Evolutionary conservation across 495 filamentous ascomycete species (phyloP), one percentile per base, ranked within the genome.

Genomic region (Hypoxylon fragiforme): DNA sequence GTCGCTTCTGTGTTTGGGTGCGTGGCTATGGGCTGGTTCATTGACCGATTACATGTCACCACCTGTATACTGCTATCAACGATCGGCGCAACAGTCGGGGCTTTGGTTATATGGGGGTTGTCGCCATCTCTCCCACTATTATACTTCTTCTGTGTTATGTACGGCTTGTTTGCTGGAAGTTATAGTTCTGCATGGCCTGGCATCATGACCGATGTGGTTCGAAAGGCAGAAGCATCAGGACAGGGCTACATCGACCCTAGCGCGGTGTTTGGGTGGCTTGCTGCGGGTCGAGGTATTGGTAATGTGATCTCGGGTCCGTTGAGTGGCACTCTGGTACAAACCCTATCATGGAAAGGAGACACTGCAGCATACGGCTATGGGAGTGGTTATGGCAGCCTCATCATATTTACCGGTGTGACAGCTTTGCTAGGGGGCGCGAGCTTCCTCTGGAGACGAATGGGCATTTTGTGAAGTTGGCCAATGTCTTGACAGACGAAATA

Each of bases 101-200:
- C 87, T 0, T 76, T 89, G 44, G 65, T 87, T 1, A 73, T 87
- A 50, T 89, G 86, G 86, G 85, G 85, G 1, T 56, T 88, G 13
- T 71, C 82, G 0, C 70, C 69, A 1, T 74, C 73, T 0, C 61
- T 85, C 7, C 73, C 76, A 1, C 66, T 81, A 24, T 74, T 89
- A 4, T 79, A 76, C 44, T 56, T 85, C 14, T 90, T 90, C 65
- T 80, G 78, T 16, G 55, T 87, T 8, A 62, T 79, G 1, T 88
- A 86, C 66, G 86, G 86, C 1, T 74, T 87, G 50, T 87, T 85
- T 44, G 85, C 84, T 0, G 85, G 86, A 24, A 79, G 81, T 0
- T 86, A 80, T 55, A 77, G 74, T 0, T 74, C 74, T 3, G 81
- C 79, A 2, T 86, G 81, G 76, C 73, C 79, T 1, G 84, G 78